Base-by-base conservation (phyloP, 2,329 filamentous ascomycete species). In the Chalara sp. region DNA sequence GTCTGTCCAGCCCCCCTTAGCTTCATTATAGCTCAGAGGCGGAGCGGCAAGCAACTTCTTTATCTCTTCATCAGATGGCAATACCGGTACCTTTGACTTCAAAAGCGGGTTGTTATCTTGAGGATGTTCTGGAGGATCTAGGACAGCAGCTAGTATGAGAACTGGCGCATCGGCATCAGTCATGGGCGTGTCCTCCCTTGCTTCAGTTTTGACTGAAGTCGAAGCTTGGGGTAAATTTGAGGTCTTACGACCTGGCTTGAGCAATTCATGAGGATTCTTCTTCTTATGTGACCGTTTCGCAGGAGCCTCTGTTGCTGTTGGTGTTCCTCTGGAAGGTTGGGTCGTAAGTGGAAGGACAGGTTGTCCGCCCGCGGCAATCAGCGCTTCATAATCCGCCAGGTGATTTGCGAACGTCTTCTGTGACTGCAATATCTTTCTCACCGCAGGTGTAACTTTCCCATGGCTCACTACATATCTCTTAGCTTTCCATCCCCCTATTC, bases 341-440 rank as follows among this genome's bases (percentile, higher is more conserved):
- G 10, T 45, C 11, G 31, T 49, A 40, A 53, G 32, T 37, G 51
- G 53, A 11, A 54, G 47, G 5, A 67, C 58, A 3, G 66, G 61
- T 12, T 70, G 55, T 13, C 55, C 13, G n/a, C 53, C 32, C 41
- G 37, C 49, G 67, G 67, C 51, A 63, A 67, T 50, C 49, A 81
- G 71, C 6, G 87, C 87, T 59, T 87, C 77, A 66, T 86, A 89
- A 66, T 93, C 88, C 59, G 88, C 86, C 44, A 92, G 76, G 66
- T 92, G 84, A 69, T 93, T 90, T 55, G 82, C 81, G 67, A 92
- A 92, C 3, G 86, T 89, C 71, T 92, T 89, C 64, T 89, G 86
- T 30, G 84, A 89, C 58, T 84, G 81, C 50, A 93, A 73, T 55
- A 93, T 89, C 69, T 84, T 85, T 60, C 87, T 81, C 30, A 89